A percentile compares a stretch with the other conserved stretches of the same genome.
Evolutionary conservation across 1,284 basidiomycete species (phyloP).

Genomic region (Trichosporon asahii): DNA sequence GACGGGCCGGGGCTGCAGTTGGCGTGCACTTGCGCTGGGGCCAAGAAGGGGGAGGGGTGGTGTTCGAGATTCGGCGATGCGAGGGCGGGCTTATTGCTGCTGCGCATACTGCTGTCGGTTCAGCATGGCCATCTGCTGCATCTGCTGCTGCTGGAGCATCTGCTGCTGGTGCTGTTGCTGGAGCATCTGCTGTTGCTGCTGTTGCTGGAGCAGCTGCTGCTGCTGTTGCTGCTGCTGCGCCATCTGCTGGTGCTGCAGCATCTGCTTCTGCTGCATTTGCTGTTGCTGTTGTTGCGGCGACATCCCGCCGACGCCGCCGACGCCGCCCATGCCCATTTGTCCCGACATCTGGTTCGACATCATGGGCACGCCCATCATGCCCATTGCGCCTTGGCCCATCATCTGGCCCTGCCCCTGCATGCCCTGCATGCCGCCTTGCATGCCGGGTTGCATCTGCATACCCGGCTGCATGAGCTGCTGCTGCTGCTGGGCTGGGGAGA

Average conservation of each 20-base stretch:
- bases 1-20: too few relatives aligned
- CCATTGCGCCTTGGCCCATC: not conserved
- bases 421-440: not conserved
- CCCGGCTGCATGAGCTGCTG: not conserved
- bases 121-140: slow-evolving; percentile 6
- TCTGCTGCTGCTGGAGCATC: slow-evolving; percentile 7
- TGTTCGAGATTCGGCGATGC: too few relatives aligned
- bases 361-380: slow-evolving; percentile 2
- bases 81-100: not conserved
- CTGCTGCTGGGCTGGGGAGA: not conserved
- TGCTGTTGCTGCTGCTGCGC: slow-evolving; percentile 12
- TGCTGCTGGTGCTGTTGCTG: slow-evolving; percentile 4
- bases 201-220: slow-evolving; percentile 2
- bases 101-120: slow-evolving; percentile 7
- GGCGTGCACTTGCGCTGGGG: too few relatives aligned
- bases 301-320: not conserved
- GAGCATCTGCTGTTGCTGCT: slow-evolving; percentile 9
- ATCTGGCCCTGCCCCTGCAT: not conserved
- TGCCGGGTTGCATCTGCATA: not conserved
- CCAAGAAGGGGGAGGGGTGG: not conserved
- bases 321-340: not conserved
- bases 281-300: slow-evolving; percentile 11
- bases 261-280: slow-evolving; percentile 1
- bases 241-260: slow-evolving; percentile 1
- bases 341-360: not conserved